Base-by-base conservation (phyloP, 2,329 filamentous ascomycete genomes). In the Aureobasidium musti region DNA sequence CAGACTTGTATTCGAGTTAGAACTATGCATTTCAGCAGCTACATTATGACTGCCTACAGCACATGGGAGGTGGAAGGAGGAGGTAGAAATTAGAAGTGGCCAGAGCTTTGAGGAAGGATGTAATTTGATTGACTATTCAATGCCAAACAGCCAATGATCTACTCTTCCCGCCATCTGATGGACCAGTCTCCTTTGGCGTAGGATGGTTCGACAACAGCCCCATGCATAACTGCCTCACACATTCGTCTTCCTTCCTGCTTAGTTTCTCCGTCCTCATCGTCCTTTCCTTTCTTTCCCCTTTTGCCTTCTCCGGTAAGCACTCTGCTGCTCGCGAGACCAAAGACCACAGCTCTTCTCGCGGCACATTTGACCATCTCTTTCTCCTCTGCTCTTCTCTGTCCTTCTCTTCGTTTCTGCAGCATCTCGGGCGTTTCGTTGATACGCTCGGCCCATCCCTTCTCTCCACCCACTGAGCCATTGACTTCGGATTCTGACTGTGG, bases 171-270 rank as follows among this genome's bases (percentile, higher is more conserved):
- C 84, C 84, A 87, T 67, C 84, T 73, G 13, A 87, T 79, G 0
- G 79, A 79, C 85, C 84, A 88, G 53, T 87, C 81, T 0, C 85
- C 85, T 69, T 87, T 88, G 0, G 85, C 85, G 74, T 83, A 88
- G 67, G 83, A 84, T 3, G 84, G 81, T 72, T 88, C 86, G 0
- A 87, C 84, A 3, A 87, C 82, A 52, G 79, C 80, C 0, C 83
- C 84, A 47, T 81, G 78, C 84, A 87, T 86, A 2, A 87, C 77
- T 8, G 84, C 85, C 73, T 88, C 86, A 67, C 84, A 87, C 69
- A 83, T 81, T 66, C 79, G 79, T 68, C 66, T 69, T 65, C 59
- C 72, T 35, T 47, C 72, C 69, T n/a, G 68, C 67, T 59, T 64
- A 19, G 71, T 68, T 10, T 23, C 64, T 26, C 67, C 70, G 8